A percentile compares a stretch with the other conserved stretches of the same genome.
Evolutionary conservation across 768 basidiomycete species (phyloP).

Genomic region (Mycena polygramma): DNA sequence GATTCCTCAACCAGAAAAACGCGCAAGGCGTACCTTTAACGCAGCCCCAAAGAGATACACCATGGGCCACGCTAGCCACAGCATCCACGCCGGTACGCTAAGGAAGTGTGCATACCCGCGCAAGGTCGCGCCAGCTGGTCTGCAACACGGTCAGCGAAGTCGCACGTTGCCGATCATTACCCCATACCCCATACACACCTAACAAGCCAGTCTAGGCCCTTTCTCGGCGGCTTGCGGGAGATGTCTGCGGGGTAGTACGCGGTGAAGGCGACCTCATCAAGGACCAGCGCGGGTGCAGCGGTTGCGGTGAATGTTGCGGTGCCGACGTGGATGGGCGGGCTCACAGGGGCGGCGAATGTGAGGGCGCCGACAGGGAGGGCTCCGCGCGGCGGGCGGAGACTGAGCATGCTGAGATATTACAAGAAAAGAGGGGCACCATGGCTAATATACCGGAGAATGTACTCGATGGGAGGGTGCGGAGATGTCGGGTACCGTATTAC

Average conservation of each 20-base stretch:
- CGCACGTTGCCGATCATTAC: neutral
- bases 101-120: constrained; percentile 64
- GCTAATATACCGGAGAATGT: neutral
- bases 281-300: constrained; percentile 58
- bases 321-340: constrained; percentile 54
- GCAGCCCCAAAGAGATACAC: constrained; percentile 64
- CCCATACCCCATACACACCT: constrained; percentile 55
- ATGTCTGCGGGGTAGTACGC: constrained; percentile 73
- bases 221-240: constrained; percentile 43
- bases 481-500: constrained; percentile 11
- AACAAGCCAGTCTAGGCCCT: constrained; percentile 69
- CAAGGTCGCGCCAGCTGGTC: constrained; percentile 61
- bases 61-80: constrained; percentile 63
- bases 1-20: neutral
- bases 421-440: neutral
- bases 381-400: constrained; percentile 19
- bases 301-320: constrained; percentile 50
- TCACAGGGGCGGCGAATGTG: constrained; percentile 52
- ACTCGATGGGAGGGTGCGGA: neutral
- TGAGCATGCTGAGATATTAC: constrained; percentile 1
- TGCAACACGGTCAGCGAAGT: constrained; percentile 35
- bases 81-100: constrained; percentile 26
- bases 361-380: constrained; percentile 69
- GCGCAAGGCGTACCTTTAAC: constrained; percentile 53
- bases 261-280: constrained; percentile 76